Conservation (phyloP, 208 protist genomes). For the Wallacemonas sp. region DNA sequence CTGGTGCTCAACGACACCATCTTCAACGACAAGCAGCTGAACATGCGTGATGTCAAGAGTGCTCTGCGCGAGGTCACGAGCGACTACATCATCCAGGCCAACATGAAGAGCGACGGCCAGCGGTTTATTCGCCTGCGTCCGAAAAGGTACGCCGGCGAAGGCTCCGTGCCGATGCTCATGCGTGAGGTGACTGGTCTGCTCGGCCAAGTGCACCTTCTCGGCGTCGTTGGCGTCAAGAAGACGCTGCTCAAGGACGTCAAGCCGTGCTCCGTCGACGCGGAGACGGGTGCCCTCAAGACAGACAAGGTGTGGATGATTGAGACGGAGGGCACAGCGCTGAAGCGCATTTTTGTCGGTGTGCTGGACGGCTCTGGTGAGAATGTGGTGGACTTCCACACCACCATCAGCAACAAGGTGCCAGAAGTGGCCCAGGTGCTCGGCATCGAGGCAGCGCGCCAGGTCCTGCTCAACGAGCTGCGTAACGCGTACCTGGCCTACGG, state of each 20-base stretch:
- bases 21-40: conserved; percentile 93
- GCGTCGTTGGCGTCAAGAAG: conserved; percentile 97
- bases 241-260: conserved; percentile 71
- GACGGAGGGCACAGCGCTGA: conserved; percentile 97
- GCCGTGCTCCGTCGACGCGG: conserved; percentile 49
- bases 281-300: conserved; percentile 46
- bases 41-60: conserved; percentile 93
- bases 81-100: conserved; percentile 80
- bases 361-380: conserved; percentile 94
- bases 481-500: conserved; percentile 96
- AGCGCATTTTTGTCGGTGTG: conserved; percentile 93
- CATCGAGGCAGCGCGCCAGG: conserved; percentile 97
- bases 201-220: conserved; percentile 83
- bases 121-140: conserved; percentile 94
- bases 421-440: conserved; percentile 96
- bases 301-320: conserved; percentile 93
- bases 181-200: conserved; percentile 67
- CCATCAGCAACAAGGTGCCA: conserved; percentile 97
- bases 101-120: conserved; percentile 92
- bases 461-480: conserved; percentile 97
- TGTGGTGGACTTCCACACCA: conserved; percentile 87
- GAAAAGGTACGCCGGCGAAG: conserved; percentile 36
- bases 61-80: conserved; percentile 87
- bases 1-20: conserved; percentile 93
- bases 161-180: conserved; percentile 67